phyloP scores from a whole-genome alignment of 805 yeast genomes.

The Pichia sporocuriosa region DNA sequence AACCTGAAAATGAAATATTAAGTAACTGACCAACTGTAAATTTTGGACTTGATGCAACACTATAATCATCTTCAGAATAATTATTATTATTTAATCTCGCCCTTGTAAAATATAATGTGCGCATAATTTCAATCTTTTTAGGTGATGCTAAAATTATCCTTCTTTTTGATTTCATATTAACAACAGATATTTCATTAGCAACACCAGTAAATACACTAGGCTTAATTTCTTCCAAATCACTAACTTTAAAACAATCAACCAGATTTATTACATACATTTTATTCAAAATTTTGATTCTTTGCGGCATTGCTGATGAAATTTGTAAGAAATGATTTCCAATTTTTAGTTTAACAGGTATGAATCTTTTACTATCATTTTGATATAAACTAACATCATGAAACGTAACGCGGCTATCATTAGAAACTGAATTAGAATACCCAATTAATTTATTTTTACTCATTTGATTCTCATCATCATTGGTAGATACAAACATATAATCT shows the following conservation, averaged over 20 bases:
- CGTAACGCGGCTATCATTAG: constrained; percentile 45
- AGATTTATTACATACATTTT: constrained; percentile 31
- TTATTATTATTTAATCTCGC: constrained; percentile 33
- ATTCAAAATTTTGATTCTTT: constrained; percentile 32
- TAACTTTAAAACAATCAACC: constrained; percentile 39
- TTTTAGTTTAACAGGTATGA: constrained; percentile 54
- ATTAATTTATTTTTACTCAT: constrained; percentile 41
- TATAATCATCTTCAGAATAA: constrained; percentile 27
- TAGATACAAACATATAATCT: constrained; percentile 34
- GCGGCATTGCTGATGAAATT: constrained; percentile 40
- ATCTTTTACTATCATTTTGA: constrained; percentile 41
- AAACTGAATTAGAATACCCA: constrained; percentile 34
- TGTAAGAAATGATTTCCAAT: constrained; percentile 69
- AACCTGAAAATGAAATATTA: constrained; percentile 60
- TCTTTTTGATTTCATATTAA: constrained; percentile 28
- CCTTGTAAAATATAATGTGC: constrained; percentile 62
- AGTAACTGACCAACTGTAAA: constrained; percentile 48
- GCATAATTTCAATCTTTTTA: constrained; percentile 57
- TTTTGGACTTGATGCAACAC: constrained; percentile 29
- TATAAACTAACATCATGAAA: constrained; percentile 47
- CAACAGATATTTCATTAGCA: constrained; percentile 43
- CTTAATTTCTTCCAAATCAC: constrained; percentile 34
- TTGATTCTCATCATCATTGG: constrained; percentile 38
- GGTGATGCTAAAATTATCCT: constrained; percentile 39
- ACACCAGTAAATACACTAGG: constrained; percentile 40